Percentiles rank a stretch among this genome's conserved stretches.
Evolutionary conservation across 148 eudicot genomes (phyloP).

Genomic region (Camellia lanceoleosa): DNA sequence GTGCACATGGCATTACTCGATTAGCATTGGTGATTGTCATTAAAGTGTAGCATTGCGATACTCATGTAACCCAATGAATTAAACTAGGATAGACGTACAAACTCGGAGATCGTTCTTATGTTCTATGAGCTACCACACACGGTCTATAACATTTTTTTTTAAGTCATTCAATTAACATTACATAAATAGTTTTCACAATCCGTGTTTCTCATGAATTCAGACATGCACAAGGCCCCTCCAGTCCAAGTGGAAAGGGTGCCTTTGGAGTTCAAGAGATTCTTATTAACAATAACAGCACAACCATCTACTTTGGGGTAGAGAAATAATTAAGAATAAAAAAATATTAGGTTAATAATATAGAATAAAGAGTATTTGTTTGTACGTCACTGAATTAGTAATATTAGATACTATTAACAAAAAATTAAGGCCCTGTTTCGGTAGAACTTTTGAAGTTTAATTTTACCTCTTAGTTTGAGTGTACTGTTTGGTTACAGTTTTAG

Average conservation of each 20-base stretch:
- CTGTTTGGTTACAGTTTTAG: no score
- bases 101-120: background rate
- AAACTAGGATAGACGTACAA: background rate
- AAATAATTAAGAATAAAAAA: conserved; percentile 7
- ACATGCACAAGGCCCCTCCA: background rate
- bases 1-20: background rate
- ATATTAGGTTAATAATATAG: no score
- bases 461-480: no score
- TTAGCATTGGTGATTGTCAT: background rate
- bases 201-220: background rate
- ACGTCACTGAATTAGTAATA: no score
- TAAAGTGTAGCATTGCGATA: background rate
- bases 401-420: no score
- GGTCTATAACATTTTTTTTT: background rate
- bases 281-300: background rate
- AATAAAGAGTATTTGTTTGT: no score
- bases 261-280: background rate
- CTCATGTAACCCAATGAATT: background rate
- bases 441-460: no score
- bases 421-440: no score
- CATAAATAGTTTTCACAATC: background rate
- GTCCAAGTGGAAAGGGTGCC: background rate
- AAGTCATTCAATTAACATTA: background rate
- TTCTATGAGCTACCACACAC: background rate
- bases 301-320: background rate